These are phyloP conservation scores for Chaetomium cochliodes DNA, from an alignment of 495 filamentous ascomycete species.

Conservation along the genomic window DNA sequence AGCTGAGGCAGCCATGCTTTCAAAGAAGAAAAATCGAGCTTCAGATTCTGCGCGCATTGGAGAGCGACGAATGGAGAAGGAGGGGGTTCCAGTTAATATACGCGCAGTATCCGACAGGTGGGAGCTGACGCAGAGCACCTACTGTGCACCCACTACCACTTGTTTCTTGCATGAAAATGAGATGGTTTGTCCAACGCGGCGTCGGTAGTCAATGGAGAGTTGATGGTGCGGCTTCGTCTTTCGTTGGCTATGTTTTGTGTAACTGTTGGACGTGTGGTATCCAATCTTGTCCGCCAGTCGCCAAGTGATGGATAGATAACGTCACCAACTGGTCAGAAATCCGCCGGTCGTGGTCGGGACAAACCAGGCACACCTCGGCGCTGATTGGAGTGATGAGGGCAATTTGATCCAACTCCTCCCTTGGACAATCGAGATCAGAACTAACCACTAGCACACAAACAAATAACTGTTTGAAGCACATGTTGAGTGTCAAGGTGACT, in stretches of 20 bases:
- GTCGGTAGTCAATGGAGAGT: not conserved
- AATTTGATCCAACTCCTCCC: not conserved
- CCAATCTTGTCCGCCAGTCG: not conserved
- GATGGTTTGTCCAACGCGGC: slow-evolving; percentile 1
- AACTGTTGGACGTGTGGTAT: not conserved
- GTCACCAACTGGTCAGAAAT: too few relatives aligned
- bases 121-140: not conserved
- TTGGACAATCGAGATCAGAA: not conserved
- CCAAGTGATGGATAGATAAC: too few relatives aligned
- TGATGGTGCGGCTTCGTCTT: not conserved
- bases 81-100: not conserved
- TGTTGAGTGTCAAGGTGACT: not conserved
- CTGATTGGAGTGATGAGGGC: not conserved
- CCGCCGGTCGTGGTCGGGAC: not conserved
- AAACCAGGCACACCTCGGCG: not conserved
- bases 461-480: slow-evolving; percentile 5
- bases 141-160: not conserved
- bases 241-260: not conserved
- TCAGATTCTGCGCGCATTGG: not conserved
- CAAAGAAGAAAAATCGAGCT: not conserved
- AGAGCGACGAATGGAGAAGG: not conserved
- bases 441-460: not conserved
- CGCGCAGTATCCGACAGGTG: not conserved
- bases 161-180: not conserved
- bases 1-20: not conserved